Evolutionary conservation across 2,329 filamentous ascomycete genomes (phyloP).

Genomic region (Triangularia setosa): DNA sequence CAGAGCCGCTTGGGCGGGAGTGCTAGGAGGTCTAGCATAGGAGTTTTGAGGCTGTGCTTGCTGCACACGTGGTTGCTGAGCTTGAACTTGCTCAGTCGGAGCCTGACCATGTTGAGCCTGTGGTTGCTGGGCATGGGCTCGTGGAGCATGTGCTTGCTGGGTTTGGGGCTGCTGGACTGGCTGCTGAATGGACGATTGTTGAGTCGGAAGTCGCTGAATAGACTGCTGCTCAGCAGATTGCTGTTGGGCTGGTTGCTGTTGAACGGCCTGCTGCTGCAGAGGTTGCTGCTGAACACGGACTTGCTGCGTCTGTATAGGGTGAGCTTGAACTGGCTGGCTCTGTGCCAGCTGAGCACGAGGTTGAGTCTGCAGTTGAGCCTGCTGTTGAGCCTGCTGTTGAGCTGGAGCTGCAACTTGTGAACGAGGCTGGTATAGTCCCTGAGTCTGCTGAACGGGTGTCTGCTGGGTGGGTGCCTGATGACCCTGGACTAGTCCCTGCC

Average conservation of each 20-base stretch:
- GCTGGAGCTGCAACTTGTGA: not conserved
- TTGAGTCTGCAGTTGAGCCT: not conserved
- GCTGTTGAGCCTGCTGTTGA: not conserved
- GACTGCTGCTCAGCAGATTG: not conserved
- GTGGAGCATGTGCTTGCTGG: not conserved
- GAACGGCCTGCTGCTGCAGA: not conserved
- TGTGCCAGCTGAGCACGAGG: not conserved
- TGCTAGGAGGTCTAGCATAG: not conserved
- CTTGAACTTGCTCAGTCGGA: not conserved
- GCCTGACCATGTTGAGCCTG: not conserved
- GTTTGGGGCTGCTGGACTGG: not conserved
- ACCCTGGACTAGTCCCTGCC: not conserved
- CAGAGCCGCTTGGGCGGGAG: not conserved
- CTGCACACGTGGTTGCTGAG: not conserved
- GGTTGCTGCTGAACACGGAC: not conserved
- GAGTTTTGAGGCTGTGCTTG: not conserved
- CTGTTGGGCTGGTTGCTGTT: not conserved
- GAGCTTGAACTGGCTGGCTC: not conserved
- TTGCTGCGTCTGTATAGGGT: not conserved
- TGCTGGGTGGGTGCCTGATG: not conserved
- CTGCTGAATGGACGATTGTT: not conserved
- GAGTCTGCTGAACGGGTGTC: not conserved
- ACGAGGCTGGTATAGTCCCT: not conserved
- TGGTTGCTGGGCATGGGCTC: not conserved
- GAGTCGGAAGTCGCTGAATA: not conserved